Base-by-base conservation (phyloP, 805 yeast genomes). In the Tetrapisispora phaffii region DNA sequence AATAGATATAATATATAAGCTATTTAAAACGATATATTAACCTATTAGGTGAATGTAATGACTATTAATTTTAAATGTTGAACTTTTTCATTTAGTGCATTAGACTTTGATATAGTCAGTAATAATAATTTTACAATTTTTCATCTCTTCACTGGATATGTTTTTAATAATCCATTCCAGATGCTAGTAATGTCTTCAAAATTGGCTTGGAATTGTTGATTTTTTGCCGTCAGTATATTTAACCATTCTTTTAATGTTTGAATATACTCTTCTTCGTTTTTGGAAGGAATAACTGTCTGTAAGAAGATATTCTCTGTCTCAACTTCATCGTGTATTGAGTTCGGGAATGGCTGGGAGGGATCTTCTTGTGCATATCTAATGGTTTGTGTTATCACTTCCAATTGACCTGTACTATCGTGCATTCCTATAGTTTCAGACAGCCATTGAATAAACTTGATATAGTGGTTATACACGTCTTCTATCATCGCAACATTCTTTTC, bases 401-500 rank as follows among this genome's bases (percentile, higher is more conserved):
- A 46, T 9, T 56, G 51, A 34, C 53, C 31, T 7, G 57, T 34
- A 1, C 47, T 43, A 42, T 50, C 52, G 7, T 46, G 52, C 7
- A 51, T 39, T 5, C 50, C 54, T 29, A 60, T 31, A 0, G 67
- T 56, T 37, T 62, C 67, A 15, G 59, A 42, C 58, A 59, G 52
- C 68, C 68, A 63, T 47, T 63, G 67, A 7, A 60, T 58, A 45
- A 58, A 62, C 36, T 63, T 63, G 24, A 62, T 60, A 43, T 57
- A 62, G 45, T 59, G 63, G 26, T 60, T 61, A 43, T 56, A 60
- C 7, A 58, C 48, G 24, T 59, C 64, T 28, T 62, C 63, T 16
- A 62, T 52, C 5, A 50, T 45, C 4, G 46, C 47, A 10, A 59
- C 48, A 28, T 59, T 50, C 1, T 46, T 51, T 2, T 54, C 57